Percentiles rank a stretch among this genome's conserved stretches.
Evolutionary conservation across 1,139 yeast genomes (phyloP).

Genomic region (Suhomyces anneliseae): DNA sequence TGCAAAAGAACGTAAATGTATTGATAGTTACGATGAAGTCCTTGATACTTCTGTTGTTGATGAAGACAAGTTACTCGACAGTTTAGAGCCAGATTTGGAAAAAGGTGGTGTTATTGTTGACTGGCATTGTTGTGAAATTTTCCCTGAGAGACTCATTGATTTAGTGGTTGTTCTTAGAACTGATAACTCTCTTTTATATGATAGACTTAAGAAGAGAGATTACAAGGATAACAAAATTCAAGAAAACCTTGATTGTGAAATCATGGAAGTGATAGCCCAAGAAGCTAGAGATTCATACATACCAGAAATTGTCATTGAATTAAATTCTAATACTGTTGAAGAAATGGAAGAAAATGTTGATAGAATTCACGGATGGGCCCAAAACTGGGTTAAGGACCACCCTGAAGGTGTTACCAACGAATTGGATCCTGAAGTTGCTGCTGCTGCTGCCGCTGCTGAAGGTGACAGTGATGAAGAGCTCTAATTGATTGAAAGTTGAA

Average conservation of each 20-base stretch:
- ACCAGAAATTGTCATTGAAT: conserved; percentile 77
- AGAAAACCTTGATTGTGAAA: conserved; percentile 94
- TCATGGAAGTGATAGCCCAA: conserved; percentile 86
- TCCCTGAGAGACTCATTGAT: conserved; percentile 91
- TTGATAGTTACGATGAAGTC: conserved; percentile 82
- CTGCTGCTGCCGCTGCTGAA: conserved; percentile 8
- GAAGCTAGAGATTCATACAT: conserved; percentile 86
- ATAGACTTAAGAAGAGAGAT: conserved; percentile 70
- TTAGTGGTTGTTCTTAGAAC: conserved; percentile 86
- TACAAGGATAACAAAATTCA: conserved; percentile 79
- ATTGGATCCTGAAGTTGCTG: conserved; percentile 23
- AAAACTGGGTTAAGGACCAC: conserved; percentile 62
- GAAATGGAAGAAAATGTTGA: conserved; percentile 80
- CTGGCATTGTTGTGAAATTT: conserved; percentile 97
- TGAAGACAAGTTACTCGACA: conserved; percentile 84
- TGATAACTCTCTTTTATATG: conserved; percentile 68
- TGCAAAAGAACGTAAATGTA: conserved; percentile 75
- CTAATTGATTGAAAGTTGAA: neutral
- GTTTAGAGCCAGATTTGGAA: conserved; percentile 72
- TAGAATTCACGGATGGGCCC: conserved; percentile 71
- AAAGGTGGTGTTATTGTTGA: conserved; percentile 87
- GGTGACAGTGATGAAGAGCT: conserved; percentile 13
- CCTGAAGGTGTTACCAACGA: conserved; percentile 42
- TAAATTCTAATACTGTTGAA: conserved; percentile 68
- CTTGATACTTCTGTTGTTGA: conserved; percentile 88